Conservation (phyloP, 345 rosid genomes). For the Moricandia moricandioides region DNA sequence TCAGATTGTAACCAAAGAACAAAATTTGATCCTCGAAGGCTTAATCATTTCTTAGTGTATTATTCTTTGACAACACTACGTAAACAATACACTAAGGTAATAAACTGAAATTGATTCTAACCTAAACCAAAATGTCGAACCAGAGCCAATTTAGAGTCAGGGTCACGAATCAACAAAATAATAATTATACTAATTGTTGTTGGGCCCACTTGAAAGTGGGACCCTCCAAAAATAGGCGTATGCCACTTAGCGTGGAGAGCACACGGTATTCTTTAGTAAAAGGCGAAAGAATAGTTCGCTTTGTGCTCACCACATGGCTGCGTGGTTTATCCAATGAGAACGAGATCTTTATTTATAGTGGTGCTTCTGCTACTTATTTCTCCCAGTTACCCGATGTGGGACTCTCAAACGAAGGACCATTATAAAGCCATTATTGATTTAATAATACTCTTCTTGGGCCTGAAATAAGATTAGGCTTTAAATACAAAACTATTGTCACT, state of each 20-base stretch:
- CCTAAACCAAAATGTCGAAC: too few species aligned
- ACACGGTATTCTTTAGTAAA: conserved; percentile 42
- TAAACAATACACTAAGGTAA: too few species aligned
- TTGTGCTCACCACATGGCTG: conserved; percentile 33
- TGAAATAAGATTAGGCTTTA: not conserved
- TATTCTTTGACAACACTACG: too few species aligned
- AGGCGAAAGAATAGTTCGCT: conserved; percentile 42
- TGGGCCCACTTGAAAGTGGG: not conserved
- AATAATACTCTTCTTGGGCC: not conserved
- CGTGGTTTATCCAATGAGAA: too few species aligned
- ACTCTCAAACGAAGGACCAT: not conserved
- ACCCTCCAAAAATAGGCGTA: too few species aligned
- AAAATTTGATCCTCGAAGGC: too few species aligned
- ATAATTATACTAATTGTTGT: not conserved
- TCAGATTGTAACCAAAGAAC: too few species aligned
- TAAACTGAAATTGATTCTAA: too few species aligned
- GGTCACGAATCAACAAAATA: not conserved
- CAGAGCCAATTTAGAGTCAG: too few species aligned
- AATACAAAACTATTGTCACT: not conserved
- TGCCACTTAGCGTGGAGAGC: not conserved
- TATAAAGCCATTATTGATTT: not conserved
- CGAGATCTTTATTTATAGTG: not conserved
- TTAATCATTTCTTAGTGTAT: too few species aligned
- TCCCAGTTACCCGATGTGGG: not conserved
- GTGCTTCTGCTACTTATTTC: not conserved